Evolutionary conservation across 2,329 filamentous ascomycete species (phyloP), one percentile per base, ranked within the genome.

Genomic region (Aspergillus sojae): DNA sequence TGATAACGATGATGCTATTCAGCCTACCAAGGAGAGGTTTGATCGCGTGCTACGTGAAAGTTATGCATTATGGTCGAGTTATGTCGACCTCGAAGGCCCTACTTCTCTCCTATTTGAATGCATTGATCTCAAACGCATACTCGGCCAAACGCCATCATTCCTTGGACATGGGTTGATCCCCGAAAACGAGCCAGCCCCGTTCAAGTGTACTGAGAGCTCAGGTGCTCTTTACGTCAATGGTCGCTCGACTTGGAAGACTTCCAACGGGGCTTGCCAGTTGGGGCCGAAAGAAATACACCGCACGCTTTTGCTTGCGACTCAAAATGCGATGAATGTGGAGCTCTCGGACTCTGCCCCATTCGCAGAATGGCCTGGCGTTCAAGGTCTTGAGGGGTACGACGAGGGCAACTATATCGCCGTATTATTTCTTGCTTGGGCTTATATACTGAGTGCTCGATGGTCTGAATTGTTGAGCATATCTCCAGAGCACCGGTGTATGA

Each of bases 371-470:
- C 70, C 69, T 6, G 60, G 64, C 5, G 65, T 69, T 21, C 52
- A 68, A 28, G 68, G 66, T 7, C 59, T 71, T 5, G 16, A 60
- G 14, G 59, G 60, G 11, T 68, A 69, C 41, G 70, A 72, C 26
- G 43, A 68, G 11, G 67, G 65, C 7, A 73, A 71, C 41, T 67
- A 73, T 57, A 10, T 73, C 2, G 39, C 64, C 3, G 60, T 70
- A 1, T 60, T 73, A 16, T 69, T 64, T 39, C 34, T 41, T 72
- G 70, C 70, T 52, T 73, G 70, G 68, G 67, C 70, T 10, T 71
- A 72, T 65, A 68, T 73, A 2, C 23, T 71, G 32, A 72, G 68
- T 53, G 67, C 64, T 50, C 58, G 65, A 58, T 74, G 67, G 69
- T 67, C 63, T 53, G 69, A 72, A 57, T 60, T 68, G 34, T 68